Conservation (phyloP, 257 asterid genomes). For the Haberlea rhodopensis region DNA sequence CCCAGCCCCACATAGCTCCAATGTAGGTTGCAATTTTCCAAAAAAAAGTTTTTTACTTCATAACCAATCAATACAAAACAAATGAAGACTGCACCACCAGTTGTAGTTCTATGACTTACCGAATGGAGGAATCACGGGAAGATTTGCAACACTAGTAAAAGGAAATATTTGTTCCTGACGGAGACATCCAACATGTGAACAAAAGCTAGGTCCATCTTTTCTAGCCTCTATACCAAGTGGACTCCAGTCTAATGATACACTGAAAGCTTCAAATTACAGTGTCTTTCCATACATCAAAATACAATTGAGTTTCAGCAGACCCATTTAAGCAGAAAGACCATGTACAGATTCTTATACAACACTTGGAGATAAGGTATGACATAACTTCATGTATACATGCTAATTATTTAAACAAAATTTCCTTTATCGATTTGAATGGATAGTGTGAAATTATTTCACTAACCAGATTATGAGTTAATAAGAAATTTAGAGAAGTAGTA, state of each 20-base stretch:
- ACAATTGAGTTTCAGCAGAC: background rate
- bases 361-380: background rate
- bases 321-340: background rate
- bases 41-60: background rate
- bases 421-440: background rate
- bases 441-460: background rate
- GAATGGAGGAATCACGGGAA: slow-evolving; percentile 51
- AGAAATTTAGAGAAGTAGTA: background rate
- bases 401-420: no score
- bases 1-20: no score
- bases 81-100: background rate
- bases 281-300: background rate
- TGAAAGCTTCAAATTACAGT: background rate
- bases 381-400: background rate
- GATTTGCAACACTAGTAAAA: slow-evolving; percentile 30
- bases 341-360: background rate
- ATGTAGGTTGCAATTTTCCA: no score
- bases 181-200: slow-evolving; percentile 27
- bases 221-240: no score
- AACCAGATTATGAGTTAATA: background rate
- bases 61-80: no score
- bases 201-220: no score
- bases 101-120: slow-evolving; percentile 41
- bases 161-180: slow-evolving; percentile 26
- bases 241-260: background rate